phyloP scores from a whole-genome alignment of 2,329 filamentous ascomycete genomes.

The Microsporum ferrugineum region DNA sequence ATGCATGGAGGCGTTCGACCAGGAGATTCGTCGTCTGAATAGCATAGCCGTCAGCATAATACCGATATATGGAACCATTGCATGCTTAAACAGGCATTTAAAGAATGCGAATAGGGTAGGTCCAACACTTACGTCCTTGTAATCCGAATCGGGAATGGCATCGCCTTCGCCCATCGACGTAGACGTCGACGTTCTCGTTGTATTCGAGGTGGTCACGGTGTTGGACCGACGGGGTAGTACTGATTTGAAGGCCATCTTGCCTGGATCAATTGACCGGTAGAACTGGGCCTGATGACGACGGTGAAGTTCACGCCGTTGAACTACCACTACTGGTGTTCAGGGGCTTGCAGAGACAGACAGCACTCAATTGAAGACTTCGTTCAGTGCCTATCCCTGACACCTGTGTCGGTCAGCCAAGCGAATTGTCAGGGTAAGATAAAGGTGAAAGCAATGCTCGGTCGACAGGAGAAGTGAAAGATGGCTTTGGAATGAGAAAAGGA shows the following conservation, averaged over 20 bases:
- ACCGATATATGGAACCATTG: not conserved
- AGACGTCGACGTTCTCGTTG: slow-evolving; percentile 10
- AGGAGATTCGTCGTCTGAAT: slow-evolving; percentile 64
- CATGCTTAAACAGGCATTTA: not conserved
- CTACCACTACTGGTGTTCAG: not conserved
- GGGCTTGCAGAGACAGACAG: not conserved
- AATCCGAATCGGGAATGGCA: slow-evolving; percentile 31
- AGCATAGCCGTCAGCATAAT: not conserved
- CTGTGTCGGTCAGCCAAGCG: not conserved
- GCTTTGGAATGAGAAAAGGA: not conserved
- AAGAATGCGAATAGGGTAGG: not conserved
- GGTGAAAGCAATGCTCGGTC: not conserved
- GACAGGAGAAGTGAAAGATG: not conserved
- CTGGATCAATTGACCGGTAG: not conserved
- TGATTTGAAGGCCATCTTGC: not conserved
- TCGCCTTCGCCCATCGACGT: slow-evolving; percentile 15
- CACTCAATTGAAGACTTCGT: not conserved
- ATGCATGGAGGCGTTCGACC: slow-evolving; percentile 77
- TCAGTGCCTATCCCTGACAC: not conserved
- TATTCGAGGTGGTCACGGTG: slow-evolving; percentile 15
- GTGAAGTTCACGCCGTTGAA: not conserved
- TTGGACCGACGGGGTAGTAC: slow-evolving; percentile 7
- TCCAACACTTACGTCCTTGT: slow-evolving; percentile 18
- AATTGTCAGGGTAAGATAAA: not conserved
- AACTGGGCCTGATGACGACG: not conserved